Percentiles rank a stretch among this genome's conserved stretches.
Evolutionary conservation across 345 rosid genomes (phyloP).

Genomic region (Gossypium stocksii): DNA sequence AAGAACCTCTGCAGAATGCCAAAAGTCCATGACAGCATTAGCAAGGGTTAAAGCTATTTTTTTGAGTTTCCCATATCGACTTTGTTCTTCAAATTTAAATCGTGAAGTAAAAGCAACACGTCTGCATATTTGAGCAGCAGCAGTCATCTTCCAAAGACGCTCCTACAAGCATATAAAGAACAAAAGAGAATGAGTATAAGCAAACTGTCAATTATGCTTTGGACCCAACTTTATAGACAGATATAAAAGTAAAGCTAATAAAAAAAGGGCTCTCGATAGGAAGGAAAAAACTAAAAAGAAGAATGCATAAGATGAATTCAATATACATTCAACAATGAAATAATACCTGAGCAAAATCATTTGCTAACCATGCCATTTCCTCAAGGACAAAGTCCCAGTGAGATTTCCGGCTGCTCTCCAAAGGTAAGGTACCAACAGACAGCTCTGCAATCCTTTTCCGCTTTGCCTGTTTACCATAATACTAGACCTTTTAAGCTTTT

Average conservation of each 20-base stretch:
- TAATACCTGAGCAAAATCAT: constrained; percentile 95
- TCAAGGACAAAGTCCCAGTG: constrained; percentile 98
- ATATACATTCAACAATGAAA: constrained; percentile 6
- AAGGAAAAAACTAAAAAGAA: not conserved
- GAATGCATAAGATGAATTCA: constrained; percentile 19
- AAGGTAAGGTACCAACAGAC: constrained; percentile 46
- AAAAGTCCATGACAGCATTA: constrained; percentile 80
- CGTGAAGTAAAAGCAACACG: constrained; percentile 58
- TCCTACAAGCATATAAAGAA: constrained; percentile 46
- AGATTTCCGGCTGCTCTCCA: constrained; percentile 50
- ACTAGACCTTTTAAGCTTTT: constrained; percentile 22
- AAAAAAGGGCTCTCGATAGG: constrained; percentile 15
- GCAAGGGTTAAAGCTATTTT: constrained; percentile 62
- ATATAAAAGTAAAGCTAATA: not conserved
- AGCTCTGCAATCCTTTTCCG: constrained; percentile 77
- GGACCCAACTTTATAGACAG: not conserved
- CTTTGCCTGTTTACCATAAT: constrained; percentile 61
- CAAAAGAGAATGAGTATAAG: not conserved
- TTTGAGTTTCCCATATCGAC: constrained; percentile 46
- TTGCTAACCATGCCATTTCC: constrained; percentile 99
- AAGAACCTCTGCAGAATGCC: constrained; percentile 64
- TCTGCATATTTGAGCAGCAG: constrained; percentile 87
- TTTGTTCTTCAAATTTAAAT: constrained; percentile 52
- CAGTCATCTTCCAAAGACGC: constrained; percentile 96
- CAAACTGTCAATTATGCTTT: not conserved